Percentiles rank a stretch among this genome's conserved stretches.
Conservation (phyloP, 257 asterid species). For the Petunia secreta region DNA sequence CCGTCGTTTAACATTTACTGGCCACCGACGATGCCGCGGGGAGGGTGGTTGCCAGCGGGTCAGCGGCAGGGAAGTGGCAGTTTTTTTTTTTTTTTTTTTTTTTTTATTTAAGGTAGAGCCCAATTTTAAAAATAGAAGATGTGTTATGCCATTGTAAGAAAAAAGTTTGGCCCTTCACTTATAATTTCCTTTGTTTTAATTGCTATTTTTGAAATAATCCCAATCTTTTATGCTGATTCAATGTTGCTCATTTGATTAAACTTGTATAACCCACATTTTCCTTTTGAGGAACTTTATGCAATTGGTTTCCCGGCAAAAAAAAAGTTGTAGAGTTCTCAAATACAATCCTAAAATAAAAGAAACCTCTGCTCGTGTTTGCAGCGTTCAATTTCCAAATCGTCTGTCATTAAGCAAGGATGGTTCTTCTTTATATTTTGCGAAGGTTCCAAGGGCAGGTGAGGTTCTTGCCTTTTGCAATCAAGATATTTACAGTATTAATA, state of each 20-base stretch:
- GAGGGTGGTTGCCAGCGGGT: too few species aligned
- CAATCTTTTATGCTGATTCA: too few species aligned
- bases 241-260: neutral
- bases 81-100: too few species aligned
- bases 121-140: too few species aligned
- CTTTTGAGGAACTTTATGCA: conserved; percentile 76
- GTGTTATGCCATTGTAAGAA: too few species aligned
- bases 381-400: conserved; percentile 87
- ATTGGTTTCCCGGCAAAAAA: conserved; percentile 73
- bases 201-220: too few species aligned
- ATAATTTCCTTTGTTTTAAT: too few species aligned
- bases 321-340: conserved; percentile 83
- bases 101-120: too few species aligned
- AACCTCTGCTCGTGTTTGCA: conserved; percentile 69
- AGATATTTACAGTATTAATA: conserved; percentile 3
- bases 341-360: conserved; percentile 66
- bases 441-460: conserved; percentile 75
- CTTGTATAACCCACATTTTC: neutral
- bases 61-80: too few species aligned
- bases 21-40: too few species aligned
- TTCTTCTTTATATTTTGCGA: conserved; percentile 83
- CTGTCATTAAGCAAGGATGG: conserved; percentile 87
- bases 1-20: too few species aligned
- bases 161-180: too few species aligned
- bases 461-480: neutral